phyloP scores from a whole-genome alignment of 768 basidiomycete species.

The Psilocybe subaeruginosa region DNA sequence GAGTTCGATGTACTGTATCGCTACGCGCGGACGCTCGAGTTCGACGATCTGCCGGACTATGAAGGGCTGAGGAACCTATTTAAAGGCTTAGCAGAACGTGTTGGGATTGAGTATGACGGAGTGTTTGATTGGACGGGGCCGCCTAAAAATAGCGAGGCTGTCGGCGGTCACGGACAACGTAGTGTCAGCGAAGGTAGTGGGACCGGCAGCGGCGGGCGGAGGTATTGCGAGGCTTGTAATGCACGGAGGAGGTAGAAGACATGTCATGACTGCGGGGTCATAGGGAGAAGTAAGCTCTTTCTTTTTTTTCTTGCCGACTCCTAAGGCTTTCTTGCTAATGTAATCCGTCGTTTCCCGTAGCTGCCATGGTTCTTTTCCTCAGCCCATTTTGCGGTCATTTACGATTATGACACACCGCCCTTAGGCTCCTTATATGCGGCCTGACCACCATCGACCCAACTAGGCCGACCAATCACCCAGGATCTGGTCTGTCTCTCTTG shows the following conservation, averaged over 20 bases:
- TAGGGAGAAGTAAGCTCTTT: background rate
- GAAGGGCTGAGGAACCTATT: constrained; percentile 79
- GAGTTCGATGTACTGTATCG: constrained; percentile 83
- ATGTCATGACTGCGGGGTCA: background rate
- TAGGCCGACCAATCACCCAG: background rate
- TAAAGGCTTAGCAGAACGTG: constrained; percentile 54
- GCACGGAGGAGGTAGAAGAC: constrained; percentile 28
- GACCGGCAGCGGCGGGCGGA: constrained; percentile 16
- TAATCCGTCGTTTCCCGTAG: background rate
- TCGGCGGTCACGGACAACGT: constrained; percentile 21
- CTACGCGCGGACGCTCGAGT: constrained; percentile 82
- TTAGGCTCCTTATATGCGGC: constrained; percentile 8
- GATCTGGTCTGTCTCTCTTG: background rate
- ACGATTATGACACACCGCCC: constrained; percentile 8
- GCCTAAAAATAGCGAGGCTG: constrained; percentile 18
- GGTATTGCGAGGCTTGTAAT: constrained; percentile 45
- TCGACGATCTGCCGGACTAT: constrained; percentile 90
- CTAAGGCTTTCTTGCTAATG: background rate
- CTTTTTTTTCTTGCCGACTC: background rate
- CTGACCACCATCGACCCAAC: constrained; percentile 3
- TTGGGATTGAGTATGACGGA: constrained; percentile 59
- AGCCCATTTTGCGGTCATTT: constrained; percentile 2
- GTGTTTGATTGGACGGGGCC: constrained; percentile 46
- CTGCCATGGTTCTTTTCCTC: background rate
- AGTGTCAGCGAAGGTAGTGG: constrained; percentile 32